Evolutionary conservation across 2,329 filamentous ascomycete species (phyloP), one percentile per base, ranked within the genome.

Genomic region (Colletotrichum lini): DNA sequence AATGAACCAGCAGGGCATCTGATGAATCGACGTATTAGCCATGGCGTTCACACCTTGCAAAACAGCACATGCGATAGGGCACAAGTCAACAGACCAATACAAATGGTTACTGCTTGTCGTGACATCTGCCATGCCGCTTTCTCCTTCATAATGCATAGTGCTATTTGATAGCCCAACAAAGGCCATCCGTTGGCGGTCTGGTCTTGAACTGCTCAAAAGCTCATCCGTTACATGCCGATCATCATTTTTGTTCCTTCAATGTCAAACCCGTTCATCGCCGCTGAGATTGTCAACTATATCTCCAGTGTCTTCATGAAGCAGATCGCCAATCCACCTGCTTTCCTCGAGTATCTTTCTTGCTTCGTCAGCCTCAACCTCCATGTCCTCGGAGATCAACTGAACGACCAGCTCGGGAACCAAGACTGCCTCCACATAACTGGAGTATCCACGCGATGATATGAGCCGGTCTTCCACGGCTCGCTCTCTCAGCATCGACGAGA

Each of bases 361-460:
- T 69, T 83, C 79, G 9, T 79, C 78, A 54, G 81, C 80, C 3
- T 75, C 78, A 26, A 87, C 82, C 2, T 73, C 69, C 85, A 90
- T 86, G 72, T 90, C 89, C 75, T 90, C 87, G 80, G 84, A 86
- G 72, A 90, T 88, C 62, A 91, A 80, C 71, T 80, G 82, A 45
- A 87, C 82, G 30, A 87, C 84, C 74, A 90, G 78, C 79, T 97
- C 95, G 0, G 94, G 93, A 30, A 97, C 93, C 72, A 97, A 82
- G 1, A 96, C 93, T 1, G 87, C 85, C 80, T 95, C 92, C 2
- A 95, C 89, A 76, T 92, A 96, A 30, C 87, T 88, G 5, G 89
- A 89, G 45, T 91, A 87, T 1, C 93, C 92, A 42, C 92, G 86
- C 1, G 88, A 88, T 16, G 91, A 88, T 70, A 95, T 88, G 21